A percentile compares a stretch with the other conserved stretches of the same genome.
phyloP scores from a whole-genome alignment of 768 basidiomycete species.

The Russula compacta region DNA sequence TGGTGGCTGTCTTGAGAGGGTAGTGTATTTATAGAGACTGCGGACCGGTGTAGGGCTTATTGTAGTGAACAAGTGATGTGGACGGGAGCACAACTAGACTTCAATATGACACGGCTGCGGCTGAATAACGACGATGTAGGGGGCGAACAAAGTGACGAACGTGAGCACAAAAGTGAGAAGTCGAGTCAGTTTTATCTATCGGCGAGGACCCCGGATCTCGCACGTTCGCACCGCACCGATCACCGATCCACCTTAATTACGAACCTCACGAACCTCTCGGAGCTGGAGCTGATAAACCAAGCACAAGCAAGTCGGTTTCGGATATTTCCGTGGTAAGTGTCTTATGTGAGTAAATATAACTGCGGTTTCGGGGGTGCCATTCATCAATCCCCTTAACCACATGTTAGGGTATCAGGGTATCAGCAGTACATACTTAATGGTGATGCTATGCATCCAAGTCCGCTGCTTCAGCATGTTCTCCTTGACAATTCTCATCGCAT shows the following conservation, averaged over 20 bases:
- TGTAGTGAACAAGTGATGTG: background rate
- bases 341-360: background rate
- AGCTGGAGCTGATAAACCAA: background rate
- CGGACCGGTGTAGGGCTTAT: background rate
- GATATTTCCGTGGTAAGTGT: background rate
- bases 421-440: background rate
- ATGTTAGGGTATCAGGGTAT: background rate
- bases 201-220: conserved; percentile 3
- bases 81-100: background rate
- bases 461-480: conserved; percentile 10
- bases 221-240: conserved; percentile 12
- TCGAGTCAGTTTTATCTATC: conserved; percentile 11
- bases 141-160: conserved; percentile 14
- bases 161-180: background rate
- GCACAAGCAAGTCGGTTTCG: background rate
- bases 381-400: background rate
- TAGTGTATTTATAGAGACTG: conserved; percentile 4
- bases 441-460: background rate
- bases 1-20: background rate
- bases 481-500: background rate
- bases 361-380: background rate
- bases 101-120: background rate
- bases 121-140: conserved; percentile 1
- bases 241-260: conserved; percentile 1
- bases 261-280: background rate